Conservation (phyloP, 768 basidiomycete species). For the Pleurotus giganteus region DNA sequence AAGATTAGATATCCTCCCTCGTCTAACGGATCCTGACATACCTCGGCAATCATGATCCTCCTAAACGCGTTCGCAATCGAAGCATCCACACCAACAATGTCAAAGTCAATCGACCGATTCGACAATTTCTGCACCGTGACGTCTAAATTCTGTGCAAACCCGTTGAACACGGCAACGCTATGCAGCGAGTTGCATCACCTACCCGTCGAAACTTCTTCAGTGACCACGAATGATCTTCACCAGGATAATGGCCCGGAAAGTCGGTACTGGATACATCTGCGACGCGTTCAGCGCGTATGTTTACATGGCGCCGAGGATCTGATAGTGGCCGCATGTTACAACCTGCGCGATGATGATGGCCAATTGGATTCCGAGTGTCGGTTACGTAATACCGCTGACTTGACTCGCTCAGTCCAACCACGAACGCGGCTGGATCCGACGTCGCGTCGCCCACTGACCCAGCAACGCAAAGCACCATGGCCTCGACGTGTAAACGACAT, state of each 20-base stretch:
- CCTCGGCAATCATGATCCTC: constrained; percentile 92
- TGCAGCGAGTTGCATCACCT: constrained; percentile 22
- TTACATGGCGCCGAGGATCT: constrained; percentile 55
- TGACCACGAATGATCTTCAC: constrained; percentile 85
- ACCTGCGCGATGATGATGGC: not conserved
- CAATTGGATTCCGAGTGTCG: too few species aligned
- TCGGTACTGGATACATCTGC: constrained; percentile 85
- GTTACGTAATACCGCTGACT: too few species aligned
- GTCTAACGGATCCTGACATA: constrained; percentile 33
- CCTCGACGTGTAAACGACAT: too few species aligned
- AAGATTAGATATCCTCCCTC: constrained; percentile 2
- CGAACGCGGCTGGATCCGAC: too few species aligned
- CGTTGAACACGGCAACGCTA: constrained; percentile 4
- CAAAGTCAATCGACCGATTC: constrained; percentile 85
- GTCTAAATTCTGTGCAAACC: constrained; percentile 58
- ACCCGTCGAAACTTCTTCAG: constrained; percentile 75
- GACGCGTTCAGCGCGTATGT: constrained; percentile 66
- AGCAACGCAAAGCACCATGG: too few species aligned
- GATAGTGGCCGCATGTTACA: not conserved
- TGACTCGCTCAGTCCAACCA: too few species aligned
- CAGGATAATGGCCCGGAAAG: constrained; percentile 86
- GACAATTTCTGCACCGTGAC: constrained; percentile 80
- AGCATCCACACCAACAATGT: constrained; percentile 93
- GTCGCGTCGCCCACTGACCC: too few species aligned
- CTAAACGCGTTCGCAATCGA: constrained; percentile 96